These are phyloP conservation scores for Keithomyces neogunnii DNA, from an alignment of 2,329 filamentous ascomycete species.

Conservation along the genomic window DNA sequence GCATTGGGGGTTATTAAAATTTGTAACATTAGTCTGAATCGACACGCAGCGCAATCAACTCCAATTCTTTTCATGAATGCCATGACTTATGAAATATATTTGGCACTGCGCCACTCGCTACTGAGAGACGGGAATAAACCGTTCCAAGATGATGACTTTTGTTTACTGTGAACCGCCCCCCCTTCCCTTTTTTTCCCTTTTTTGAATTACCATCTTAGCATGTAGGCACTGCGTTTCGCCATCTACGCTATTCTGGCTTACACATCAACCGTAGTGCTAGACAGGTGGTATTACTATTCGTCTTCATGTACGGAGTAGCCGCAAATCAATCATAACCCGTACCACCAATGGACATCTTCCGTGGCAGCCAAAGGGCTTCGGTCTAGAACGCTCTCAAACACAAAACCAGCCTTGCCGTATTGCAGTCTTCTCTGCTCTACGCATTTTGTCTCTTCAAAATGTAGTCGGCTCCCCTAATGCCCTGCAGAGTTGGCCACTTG, in stretches of 20 bases:
- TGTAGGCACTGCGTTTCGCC: background rate
- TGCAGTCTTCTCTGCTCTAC: background rate
- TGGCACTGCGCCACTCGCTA: background rate
- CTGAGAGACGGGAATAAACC: background rate
- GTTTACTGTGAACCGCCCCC: background rate
- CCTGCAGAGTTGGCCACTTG: constrained; percentile 32
- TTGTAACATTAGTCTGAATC: background rate
- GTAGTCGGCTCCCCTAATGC: background rate
- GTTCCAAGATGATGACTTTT: no score
- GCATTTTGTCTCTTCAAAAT: background rate
- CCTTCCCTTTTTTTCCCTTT: background rate
- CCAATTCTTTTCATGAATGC: background rate
- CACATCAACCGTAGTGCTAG: background rate
- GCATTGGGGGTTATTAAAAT: background rate
- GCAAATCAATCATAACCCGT: no score
- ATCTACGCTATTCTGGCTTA: background rate
- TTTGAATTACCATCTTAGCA: background rate
- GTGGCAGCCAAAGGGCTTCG: no score
- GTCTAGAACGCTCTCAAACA: no score
- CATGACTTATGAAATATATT: background rate
- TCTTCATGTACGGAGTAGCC: background rate
- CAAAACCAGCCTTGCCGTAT: background rate
- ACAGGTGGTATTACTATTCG: no score
- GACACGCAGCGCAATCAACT: background rate
- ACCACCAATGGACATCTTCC: no score